phyloP scores from a whole-genome alignment of 1,284 basidiomycete species.

The Afroboletus lepidellus region DNA sequence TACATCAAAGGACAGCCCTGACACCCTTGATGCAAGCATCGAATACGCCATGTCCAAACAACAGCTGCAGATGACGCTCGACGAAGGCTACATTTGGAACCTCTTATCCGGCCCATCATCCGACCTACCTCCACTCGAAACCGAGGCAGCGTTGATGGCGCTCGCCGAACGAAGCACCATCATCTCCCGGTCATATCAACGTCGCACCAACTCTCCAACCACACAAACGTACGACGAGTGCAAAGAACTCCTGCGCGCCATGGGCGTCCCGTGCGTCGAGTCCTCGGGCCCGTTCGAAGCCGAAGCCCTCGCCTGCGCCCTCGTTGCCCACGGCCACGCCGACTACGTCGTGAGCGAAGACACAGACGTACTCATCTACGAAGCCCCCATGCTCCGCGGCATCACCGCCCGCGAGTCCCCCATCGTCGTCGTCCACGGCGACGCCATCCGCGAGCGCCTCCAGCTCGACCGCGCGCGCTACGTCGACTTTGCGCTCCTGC shows the following conservation, averaged over 20 bases:
- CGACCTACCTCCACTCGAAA: conserved; percentile 13
- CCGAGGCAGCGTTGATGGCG: conserved; percentile 32
- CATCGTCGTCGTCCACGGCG: conserved; percentile 62
- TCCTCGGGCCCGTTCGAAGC: conserved; percentile 71
- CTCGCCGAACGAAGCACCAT: conserved; percentile 51
- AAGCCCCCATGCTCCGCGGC: conserved; percentile 76
- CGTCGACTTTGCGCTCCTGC: conserved; percentile 80
- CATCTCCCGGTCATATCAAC: conserved; percentile 61
- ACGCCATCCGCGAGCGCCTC: conserved; percentile 58
- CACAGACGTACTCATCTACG: conserved; percentile 78
- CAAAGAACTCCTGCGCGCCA: conserved; percentile 61
- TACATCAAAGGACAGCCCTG: conserved; percentile 19
- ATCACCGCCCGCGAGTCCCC: conserved; percentile 59
- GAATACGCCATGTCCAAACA: conserved; percentile 61
- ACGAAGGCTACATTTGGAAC: conserved; percentile 67
- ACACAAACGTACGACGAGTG: conserved; percentile 60
- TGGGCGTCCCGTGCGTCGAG: conserved; percentile 77
- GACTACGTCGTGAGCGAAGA: conserved; percentile 90
- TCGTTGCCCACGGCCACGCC: conserved; percentile 70
- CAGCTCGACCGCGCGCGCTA: conserved; percentile 56
- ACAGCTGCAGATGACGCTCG: conserved; percentile 57
- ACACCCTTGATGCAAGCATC: conserved; percentile 37
- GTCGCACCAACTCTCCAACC: conserved; percentile 59
- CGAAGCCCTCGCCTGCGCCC: conserved; percentile 76
- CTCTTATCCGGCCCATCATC: conserved; percentile 31